Evolutionary conservation across 768 basidiomycete species (phyloP), one percentile per base, ranked within the genome.

Genomic region (Tylopilus sp.): DNA sequence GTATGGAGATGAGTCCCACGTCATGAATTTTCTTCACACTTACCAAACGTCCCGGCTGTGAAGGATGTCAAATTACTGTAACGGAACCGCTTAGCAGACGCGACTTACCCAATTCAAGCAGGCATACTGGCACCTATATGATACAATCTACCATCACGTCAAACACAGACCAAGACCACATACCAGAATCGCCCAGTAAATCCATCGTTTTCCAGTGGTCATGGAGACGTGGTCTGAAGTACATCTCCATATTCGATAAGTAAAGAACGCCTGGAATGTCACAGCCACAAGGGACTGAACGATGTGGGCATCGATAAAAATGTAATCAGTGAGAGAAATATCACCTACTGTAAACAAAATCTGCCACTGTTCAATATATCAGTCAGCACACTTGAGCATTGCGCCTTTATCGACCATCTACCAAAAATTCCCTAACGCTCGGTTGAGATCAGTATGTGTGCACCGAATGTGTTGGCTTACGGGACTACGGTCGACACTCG

Each of bases 221-320:
- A 45, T 24, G 2, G 29, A 0, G n/a, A 21, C 16, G 22, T 30
- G 19, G 10, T 44, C 22, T 17, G 16, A 3, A 31, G 17, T 13
- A 55, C 58, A 53, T 25, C 10, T 59, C 53, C 52, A 58, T 29
- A 60, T 48, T 12, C 57, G 49, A 34, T 40, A 52, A 10, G 48
- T 50, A 38, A 59, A 53, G 34, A 53, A 60, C 25, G 38, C 28
- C 8, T 53, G 50, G 17, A 40, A 16, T 8, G 34, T 36, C n/a
- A 36, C 17, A 19, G 34, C 14, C 16, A 36, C 34, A 6, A 36
- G 5, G 17, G 34, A 36, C 34, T 36, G 16, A 14, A n/a, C 16
- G 11, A 43, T 11, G 22, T 48, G 5, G 37, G 17, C 24, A 19
- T 41, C 21, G 3, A 16, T 17, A 9, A 4, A 33, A 26, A 17